Evolutionary conservation across 345 rosid genomes (phyloP).

Genomic region (Toxicodendron radicans): DNA sequence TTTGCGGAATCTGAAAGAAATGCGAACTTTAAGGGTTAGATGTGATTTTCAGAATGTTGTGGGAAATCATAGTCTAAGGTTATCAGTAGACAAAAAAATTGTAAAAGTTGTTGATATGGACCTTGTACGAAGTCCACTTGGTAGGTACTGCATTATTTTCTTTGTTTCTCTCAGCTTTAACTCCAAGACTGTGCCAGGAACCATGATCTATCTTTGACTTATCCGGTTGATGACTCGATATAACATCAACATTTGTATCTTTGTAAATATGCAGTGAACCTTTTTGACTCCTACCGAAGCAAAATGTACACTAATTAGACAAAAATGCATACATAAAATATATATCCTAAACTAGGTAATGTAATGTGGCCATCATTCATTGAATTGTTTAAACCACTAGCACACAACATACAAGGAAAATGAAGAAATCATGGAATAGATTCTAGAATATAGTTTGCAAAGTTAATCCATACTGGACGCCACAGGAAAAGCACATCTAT

Average conservation of each 20-base stretch:
- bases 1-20: conserved; percentile 61
- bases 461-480: background rate
- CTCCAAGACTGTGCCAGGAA: conserved; percentile 69
- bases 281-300: conserved; percentile 43
- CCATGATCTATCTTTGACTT: conserved; percentile 47
- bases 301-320: background rate
- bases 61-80: background rate
- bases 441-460: conserved; percentile 10
- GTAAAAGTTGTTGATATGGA: conserved; percentile 10
- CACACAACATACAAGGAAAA: background rate
- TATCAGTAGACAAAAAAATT: background rate
- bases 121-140: conserved; percentile 86
- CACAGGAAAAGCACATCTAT: background rate
- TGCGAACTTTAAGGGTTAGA: conserved; percentile 16
- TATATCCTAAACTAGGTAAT: background rate
- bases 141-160: conserved; percentile 75
- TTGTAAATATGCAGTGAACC: conserved; percentile 58
- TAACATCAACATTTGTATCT: conserved; percentile 42
- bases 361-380: background rate
- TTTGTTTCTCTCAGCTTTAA: conserved; percentile 84
- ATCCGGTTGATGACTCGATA: conserved; percentile 36
- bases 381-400: background rate
- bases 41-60: background rate
- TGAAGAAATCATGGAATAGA: background rate
- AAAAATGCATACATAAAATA: background rate